Percentiles rank a stretch among this genome's conserved stretches.
Evolutionary conservation across 306 rosid genomes (phyloP).

Genomic region (Luffa acutangula): DNA sequence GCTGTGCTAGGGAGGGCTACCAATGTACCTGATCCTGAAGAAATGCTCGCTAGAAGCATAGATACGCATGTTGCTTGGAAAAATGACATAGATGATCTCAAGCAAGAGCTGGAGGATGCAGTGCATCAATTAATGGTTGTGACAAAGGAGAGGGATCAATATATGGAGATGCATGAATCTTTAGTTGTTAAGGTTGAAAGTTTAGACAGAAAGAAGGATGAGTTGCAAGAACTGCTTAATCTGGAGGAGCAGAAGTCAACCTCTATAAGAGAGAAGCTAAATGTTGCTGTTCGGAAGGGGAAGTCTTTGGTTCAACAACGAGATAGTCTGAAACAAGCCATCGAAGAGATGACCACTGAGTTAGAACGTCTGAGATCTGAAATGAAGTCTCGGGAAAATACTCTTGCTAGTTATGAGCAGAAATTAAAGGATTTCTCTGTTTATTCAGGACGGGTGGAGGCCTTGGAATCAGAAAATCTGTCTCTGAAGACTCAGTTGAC

Average conservation of each 20-base stretch:
- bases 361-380: constrained; percentile 52
- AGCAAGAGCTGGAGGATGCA: constrained; percentile 64
- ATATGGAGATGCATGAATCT: constrained; percentile 45
- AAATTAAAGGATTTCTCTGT: constrained; percentile 41
- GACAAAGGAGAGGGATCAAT: constrained; percentile 58
- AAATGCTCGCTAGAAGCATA: constrained; percentile 29
- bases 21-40: constrained; percentile 22
- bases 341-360: constrained; percentile 52
- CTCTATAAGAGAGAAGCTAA: constrained; percentile 79
- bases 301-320: constrained; percentile 82
- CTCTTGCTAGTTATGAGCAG: constrained; percentile 53
- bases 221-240: constrained; percentile 59
- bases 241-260: constrained; percentile 90
- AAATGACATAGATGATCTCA: constrained; percentile 33
- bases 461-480: constrained; percentile 55
- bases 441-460: constrained; percentile 50
- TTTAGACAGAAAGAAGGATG: constrained; percentile 42
- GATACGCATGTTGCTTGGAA: constrained; percentile 25
- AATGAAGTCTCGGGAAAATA: constrained; percentile 31
- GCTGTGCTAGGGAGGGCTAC: constrained; percentile 20
- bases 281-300: constrained; percentile 89
- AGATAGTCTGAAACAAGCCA: constrained; percentile 68
- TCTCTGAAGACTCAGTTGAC: constrained; percentile 46
- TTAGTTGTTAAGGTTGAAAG: constrained; percentile 50
- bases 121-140: constrained; percentile 40